Base-by-base conservation (phyloP, 1,139 yeast genomes). In the Yamadazyma buinensis region DNA sequence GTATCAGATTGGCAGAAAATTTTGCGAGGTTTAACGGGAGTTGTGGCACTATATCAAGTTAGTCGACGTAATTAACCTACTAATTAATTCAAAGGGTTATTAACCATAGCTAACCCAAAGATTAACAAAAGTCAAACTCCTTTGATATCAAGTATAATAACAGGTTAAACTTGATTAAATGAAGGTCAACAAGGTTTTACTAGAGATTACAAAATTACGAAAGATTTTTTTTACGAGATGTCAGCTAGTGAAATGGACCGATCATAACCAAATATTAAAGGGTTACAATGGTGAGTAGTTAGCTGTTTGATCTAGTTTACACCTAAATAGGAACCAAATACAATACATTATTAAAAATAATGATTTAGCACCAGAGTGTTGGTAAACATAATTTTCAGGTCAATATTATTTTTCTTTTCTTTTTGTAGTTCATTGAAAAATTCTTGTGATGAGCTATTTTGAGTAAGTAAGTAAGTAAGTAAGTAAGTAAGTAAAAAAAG, bases 271-370 rank as follows among this genome's bases (percentile, higher is more conserved):
- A 19, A 14, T 48, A 17, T 17, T n/a, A n/a, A 43, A 43, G 37
- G 66, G 47, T 42, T 64, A 67, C 57, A 66, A 70, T 61, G 90
- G 85, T 82, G 90, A 82, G 90, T 83, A 82, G 67, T 61, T 57
- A 72, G 79, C 85, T 56, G 48, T 41, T 75, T 56, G 46, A 69
- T 87, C 92, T 87, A 66, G 96, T 85, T 87, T 85, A 95, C 95
- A 67, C 86, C 85, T 78, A 84, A 87, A 87, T 86, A 84, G 95
- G 94, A 82, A 77, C 85, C 80, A 73, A 75, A 73, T 80, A 83
- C 68, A 57, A 17, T 79, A 54, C 47, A 43, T 23, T 33, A 76
- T 69, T 65, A 70, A 78, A 17, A 17, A 31, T 23, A 14, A 31
- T 40, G 35, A 77, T 69, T 66, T 71, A 79, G 85, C 84, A 80